A percentile compares a stretch with the other conserved stretches of the same genome.
Conservation (phyloP, 2,329 filamentous ascomycete genomes). For the Neocatenulostroma microsporum region DNA sequence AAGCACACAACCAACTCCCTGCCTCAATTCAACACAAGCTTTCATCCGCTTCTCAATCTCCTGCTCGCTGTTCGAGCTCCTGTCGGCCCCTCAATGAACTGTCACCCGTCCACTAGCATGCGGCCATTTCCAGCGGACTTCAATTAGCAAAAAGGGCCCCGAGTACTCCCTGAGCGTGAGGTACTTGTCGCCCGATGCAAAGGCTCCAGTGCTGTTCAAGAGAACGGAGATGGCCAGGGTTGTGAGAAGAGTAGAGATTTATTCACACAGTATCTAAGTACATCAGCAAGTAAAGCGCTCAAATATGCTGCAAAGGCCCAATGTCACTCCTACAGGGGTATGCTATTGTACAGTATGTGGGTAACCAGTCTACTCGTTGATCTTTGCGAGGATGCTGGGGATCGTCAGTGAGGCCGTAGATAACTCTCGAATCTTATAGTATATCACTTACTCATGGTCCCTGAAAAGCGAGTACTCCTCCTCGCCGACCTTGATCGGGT, state of each 20-base stretch:
- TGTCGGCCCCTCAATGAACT: too few species aligned
- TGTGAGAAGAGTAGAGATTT: slow-evolving; percentile 17
- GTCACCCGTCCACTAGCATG: too few species aligned
- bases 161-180: too few species aligned
- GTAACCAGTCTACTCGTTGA: slow-evolving; percentile 80
- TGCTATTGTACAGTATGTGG: slow-evolving; percentile 18
- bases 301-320: slow-evolving; percentile 8
- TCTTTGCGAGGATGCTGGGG: slow-evolving; percentile 87
- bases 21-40: too few species aligned
- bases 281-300: slow-evolving; percentile 11
- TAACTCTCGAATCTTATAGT: too few species aligned
- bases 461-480: slow-evolving; percentile 95
- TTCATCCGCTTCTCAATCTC: too few species aligned
- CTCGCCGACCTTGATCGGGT: slow-evolving; percentile 92
- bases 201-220: too few species aligned
- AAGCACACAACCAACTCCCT: too few species aligned
- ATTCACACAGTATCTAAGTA: slow-evolving; percentile 14
- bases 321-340: slow-evolving; percentile 2
- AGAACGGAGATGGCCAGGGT: too few species aligned
- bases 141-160: too few species aligned
- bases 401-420: slow-evolving; percentile 15
- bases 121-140: too few species aligned
- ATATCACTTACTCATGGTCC: slow-evolving; percentile 97
- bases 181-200: too few species aligned
- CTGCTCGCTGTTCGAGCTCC: background rate